Conservation (phyloP, 2,329 filamentous ascomycete genomes). For the Mycosphaerelloides madeirae region DNA sequence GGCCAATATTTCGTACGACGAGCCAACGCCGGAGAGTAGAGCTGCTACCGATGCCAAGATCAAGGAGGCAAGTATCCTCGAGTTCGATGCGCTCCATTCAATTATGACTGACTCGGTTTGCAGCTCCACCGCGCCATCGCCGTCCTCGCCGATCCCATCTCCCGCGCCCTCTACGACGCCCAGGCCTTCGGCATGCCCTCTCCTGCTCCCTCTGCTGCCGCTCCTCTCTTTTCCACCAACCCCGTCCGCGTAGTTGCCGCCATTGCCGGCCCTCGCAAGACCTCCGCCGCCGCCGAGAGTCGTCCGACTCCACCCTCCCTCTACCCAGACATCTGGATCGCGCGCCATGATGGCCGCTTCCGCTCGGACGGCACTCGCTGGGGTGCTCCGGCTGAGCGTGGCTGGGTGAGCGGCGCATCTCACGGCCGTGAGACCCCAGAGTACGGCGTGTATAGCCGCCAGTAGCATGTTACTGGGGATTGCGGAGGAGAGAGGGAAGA, state of each 20-base stretch:
- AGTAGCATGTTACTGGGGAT: too few relatives aligned
- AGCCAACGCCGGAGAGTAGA: slow-evolving; percentile 1
- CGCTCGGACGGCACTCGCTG: not conserved
- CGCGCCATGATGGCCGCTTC: slow-evolving; percentile 8
- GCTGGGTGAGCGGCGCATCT: not conserved
- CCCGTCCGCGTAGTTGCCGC: too few relatives aligned
- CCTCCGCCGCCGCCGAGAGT: not conserved
- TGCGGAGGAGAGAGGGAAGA: too few relatives aligned
- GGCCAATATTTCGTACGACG: slow-evolving; percentile 4
- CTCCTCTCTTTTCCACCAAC: too few relatives aligned
- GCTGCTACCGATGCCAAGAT: not conserved
- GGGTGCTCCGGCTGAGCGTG: slow-evolving; percentile 5
- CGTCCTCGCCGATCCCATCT: not conserved
- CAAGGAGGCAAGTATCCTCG: not conserved
- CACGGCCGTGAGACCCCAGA: too few relatives aligned
- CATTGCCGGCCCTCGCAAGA: not conserved
- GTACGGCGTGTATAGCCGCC: too few relatives aligned
- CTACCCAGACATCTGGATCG: slow-evolving; percentile 9
- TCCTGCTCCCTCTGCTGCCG: not conserved
- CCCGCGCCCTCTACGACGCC: not conserved
- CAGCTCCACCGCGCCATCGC: not conserved
- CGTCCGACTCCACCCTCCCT: not conserved
- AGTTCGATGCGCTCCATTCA: not conserved
- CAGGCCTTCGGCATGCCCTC: not conserved
- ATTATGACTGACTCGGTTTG: too few relatives aligned